phyloP scores from a whole-genome alignment of 148 eudicot genomes.

The Pouteria glomerata region DNA sequence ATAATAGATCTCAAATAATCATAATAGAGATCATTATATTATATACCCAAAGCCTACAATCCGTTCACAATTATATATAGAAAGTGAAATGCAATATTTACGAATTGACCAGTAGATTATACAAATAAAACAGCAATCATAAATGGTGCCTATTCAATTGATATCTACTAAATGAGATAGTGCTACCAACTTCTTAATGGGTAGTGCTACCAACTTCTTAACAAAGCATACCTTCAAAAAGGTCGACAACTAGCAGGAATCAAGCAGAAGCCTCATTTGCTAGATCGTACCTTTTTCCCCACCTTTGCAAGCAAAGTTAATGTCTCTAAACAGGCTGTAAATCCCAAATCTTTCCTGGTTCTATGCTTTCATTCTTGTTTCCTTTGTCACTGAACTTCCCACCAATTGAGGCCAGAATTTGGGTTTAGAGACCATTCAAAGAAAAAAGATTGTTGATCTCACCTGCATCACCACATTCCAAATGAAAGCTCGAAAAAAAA shows the following conservation, averaged over 20 bases:
- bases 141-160: neutral
- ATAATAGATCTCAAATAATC: neutral
- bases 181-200: neutral
- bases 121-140: neutral
- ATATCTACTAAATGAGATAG: neutral
- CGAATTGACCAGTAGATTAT: neutral
- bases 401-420: neutral
- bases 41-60: neutral
- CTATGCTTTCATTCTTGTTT: too few species aligned
- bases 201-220: neutral
- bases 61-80: neutral
- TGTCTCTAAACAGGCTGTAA: too few species aligned
- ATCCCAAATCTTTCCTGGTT: too few species aligned
- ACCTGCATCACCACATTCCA: slow-evolving; percentile 29
- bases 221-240: neutral
- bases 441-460: slow-evolving; percentile 18
- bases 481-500: too few species aligned
- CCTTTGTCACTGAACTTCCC: slow-evolving; percentile 4
- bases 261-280: too few species aligned
- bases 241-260: neutral
- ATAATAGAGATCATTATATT: neutral
- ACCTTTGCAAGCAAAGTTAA: too few species aligned
- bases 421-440: slow-evolving; percentile 15
- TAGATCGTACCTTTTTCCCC: too few species aligned
- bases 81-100: neutral